Base-by-base conservation (phyloP, 441 rosid genomes). In the Geranium incanum region DNA sequence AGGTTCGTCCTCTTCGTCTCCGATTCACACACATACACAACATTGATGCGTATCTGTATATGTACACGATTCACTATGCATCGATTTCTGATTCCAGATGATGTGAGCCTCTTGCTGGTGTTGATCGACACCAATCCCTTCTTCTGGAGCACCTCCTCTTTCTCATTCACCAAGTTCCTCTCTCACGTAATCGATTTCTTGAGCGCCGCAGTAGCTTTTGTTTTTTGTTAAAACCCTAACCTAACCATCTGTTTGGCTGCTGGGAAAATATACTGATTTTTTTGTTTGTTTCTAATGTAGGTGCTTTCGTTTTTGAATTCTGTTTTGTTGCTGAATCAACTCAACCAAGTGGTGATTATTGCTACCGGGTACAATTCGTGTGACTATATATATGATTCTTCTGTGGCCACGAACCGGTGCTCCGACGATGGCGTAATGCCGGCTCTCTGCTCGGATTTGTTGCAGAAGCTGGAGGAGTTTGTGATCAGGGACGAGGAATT, bases 291-390 rank as follows among this genome's bases (percentile, higher is more conserved):
- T 72, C 7, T 16, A 18, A 48, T 7, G 52, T 72, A 92, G 99
- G 93, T 87, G 74, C 86, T 95, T 74, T 89, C 91, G 8, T 92
- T 92, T 84, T 70, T 92, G n/a, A 92, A 89, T 69, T 85, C 93
- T 3, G 73, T 89, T 28, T 70, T 90, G 85, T 83, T 88, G 18
- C 84, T 92, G 0, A 91, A 87, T 77, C 99, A 89, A n/a, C 75
- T 95, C 72, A 95, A 92, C 78, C 93, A 87, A 78, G 88, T 89
- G 69, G 93, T 88, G 71, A 88, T 95, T 62, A 89, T 95, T 76
- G 98, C 98, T 57, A 89, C 92, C 64, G 97, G 99, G 5, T 80
- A 79, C 77, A 89, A 83, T 84, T 86, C 95, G 1, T 95, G 97
- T 69, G 92, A 81, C 68, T 95, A 86, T 72, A 65, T 95, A 18